phyloP scores from a whole-genome alignment of 83 land plant species.

The Larix sibirica region DNA sequence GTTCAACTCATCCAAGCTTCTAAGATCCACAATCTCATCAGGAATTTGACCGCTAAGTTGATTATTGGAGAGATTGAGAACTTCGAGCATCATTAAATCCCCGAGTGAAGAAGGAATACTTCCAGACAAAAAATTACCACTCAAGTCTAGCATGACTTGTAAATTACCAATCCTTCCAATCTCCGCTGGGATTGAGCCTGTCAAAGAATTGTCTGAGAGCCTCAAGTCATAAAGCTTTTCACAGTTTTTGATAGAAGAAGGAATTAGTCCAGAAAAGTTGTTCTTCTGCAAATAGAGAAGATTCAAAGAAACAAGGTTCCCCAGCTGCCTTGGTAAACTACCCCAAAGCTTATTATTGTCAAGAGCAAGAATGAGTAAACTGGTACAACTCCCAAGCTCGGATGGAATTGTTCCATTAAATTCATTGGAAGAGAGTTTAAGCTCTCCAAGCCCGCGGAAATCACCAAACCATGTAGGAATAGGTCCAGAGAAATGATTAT shows the following conservation, averaged over 20 bases:
- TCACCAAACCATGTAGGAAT: conserved; percentile 62
- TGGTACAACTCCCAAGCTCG: conserved; percentile 47
- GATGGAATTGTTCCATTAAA: conserved; percentile 53
- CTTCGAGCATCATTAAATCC: conserved; percentile 45
- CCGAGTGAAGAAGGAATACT: conserved; percentile 64
- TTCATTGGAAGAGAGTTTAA: conserved; percentile 63
- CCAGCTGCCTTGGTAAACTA: conserved; percentile 49
- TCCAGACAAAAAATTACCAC: conserved; percentile 52
- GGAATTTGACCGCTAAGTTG: conserved; percentile 59
- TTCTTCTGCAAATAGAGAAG: conserved; percentile 55
- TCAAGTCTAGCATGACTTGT: conserved; percentile 67
- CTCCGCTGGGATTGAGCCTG: conserved; percentile 59
- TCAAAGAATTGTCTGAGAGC: conserved; percentile 49
- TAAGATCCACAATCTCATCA: conserved; percentile 42
- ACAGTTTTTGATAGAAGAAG: conserved; percentile 39
- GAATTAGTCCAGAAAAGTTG: conserved; percentile 60
- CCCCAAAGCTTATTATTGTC: conserved; percentile 55
- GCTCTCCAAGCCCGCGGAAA: conserved; percentile 51
- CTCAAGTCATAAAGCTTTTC: conserved; percentile 56
- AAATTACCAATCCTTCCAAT: conserved; percentile 54
- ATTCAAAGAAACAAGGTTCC: conserved; percentile 48
- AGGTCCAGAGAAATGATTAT: conserved; percentile 51
- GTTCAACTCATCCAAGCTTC: conserved; percentile 52
- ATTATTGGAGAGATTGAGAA: conserved; percentile 68
- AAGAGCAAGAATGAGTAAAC: conserved; percentile 47